Base-by-base conservation (phyloP, 2,329 filamentous ascomycete genomes). In the Arthrobotrys sphaeroides region DNA sequence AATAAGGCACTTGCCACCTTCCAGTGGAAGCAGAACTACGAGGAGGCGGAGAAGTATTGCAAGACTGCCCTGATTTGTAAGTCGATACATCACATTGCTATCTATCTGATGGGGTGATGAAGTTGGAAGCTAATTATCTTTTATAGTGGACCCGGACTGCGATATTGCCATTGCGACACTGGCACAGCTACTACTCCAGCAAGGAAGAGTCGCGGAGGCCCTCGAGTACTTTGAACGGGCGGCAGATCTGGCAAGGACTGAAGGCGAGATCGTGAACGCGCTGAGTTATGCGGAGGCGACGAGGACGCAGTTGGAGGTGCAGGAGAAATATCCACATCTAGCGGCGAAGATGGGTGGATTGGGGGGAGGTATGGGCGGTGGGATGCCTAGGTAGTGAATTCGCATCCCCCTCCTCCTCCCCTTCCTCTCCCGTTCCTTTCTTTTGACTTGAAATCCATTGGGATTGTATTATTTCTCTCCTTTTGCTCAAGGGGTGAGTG, bases 81-180 rank as follows among this genome's bases (percentile, higher is more conserved):
- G 92, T 87, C 55, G n/a, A n/a, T n/a, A 12, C 16, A 12, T 24
- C 28, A n/a, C 9, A 45, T 47, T 49, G 16, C 51, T 51, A 66
- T 49, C 0, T 6, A 64, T 31, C 51, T 49, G 33, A 28, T 77
- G 51, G 70, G 55, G 78, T 76, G 5, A 33, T 1, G 55, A 24
- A 64, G 28, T 16, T 67, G 13, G 5, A 20, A 18, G 7, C 51
- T 77, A 49, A 79, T 53, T 65, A 13, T 42, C 33, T 66, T 7
- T 79, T 22, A 38, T 38, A 97, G 94, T 99, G 82, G 95, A 99
- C 81, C 95, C 95, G 24, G 95, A 99, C 83, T 99, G 95, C 82
- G 95, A 99, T 81, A 99, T 99, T 81, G 95, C 95, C 43, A 95
- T 99, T 43, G 95, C 95, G 62, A 99, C 95, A 65, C 97, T 99